Evolutionary conservation across 2,329 filamentous ascomycete species (phyloP).

Genomic region (Calonectria fujianensis): DNA sequence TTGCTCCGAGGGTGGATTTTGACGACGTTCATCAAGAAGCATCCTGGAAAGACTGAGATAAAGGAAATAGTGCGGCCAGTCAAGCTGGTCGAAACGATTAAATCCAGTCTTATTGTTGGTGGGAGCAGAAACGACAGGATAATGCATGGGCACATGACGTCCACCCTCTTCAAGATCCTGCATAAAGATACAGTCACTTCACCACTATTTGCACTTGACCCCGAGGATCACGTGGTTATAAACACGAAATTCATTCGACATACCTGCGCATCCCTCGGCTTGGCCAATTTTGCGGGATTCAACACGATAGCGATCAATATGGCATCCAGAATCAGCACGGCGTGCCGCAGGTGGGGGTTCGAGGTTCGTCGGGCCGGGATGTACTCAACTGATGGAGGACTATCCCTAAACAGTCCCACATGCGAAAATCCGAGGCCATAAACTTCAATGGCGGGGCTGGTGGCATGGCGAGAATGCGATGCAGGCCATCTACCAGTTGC

Average conservation of each 20-base stretch:
- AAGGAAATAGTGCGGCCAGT: not conserved
- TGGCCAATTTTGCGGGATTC: not conserved
- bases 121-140: not conserved
- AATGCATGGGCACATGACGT: not conserved
- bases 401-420: too few relatives aligned
- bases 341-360: not conserved
- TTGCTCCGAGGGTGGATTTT: not conserved
- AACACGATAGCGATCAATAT: not conserved
- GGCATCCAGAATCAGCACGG: not conserved
- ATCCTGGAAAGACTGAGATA: not conserved
- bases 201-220: too few relatives aligned
- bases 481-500: not conserved
- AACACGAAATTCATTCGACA: not conserved
- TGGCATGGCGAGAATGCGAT: not conserved
- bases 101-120: not conserved
- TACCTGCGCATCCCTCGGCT: not conserved
- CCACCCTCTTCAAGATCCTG: too few relatives aligned
- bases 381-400: too few relatives aligned
- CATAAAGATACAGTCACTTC: too few relatives aligned
- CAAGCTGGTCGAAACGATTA: not conserved
- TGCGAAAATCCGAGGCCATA: not conserved
- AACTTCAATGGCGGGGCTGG: not conserved
- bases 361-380: not conserved
- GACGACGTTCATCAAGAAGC: not conserved
- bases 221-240: not conserved